Percentiles rank a stretch among this genome's conserved stretches.
phyloP scores from a whole-genome alignment of 345 rosid species.

The Hirschfeldia incana region DNA sequence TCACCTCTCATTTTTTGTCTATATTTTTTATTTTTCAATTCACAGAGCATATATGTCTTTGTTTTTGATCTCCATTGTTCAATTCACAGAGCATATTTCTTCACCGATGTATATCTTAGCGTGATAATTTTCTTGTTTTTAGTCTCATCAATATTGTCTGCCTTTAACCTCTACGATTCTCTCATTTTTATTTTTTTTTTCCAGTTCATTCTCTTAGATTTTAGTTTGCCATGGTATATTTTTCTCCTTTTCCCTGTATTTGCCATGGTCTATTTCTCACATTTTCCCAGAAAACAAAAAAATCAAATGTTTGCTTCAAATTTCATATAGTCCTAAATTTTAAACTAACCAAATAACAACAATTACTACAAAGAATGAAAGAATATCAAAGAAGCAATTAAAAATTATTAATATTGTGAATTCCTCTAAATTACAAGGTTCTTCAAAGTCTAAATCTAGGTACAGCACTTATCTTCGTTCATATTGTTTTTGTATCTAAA shows the following conservation, averaged over 20 bases:
- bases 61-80: too few species aligned
- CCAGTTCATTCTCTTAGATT: not conserved
- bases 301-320: too few species aligned
- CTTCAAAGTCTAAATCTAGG: not conserved
- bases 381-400: not conserved
- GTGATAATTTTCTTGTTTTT: not conserved
- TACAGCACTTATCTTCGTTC: not conserved
- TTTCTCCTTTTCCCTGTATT: too few species aligned
- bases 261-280: too few species aligned
- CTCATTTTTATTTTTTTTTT: too few species aligned
- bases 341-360: not conserved
- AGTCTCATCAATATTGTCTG: not conserved
- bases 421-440: not conserved
- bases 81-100: not conserved
- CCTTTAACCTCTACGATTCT: not conserved
- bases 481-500: too few species aligned
- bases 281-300: too few species aligned
- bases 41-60: not conserved
- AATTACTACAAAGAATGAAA: not conserved
- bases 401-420: not conserved
- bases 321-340: too few species aligned
- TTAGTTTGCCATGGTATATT: not conserved
- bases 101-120: not conserved
- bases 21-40: too few species aligned
- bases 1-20: not conserved